Base-by-base conservation (phyloP, 306 rosid species). In the Rosa lucieae region DNA sequence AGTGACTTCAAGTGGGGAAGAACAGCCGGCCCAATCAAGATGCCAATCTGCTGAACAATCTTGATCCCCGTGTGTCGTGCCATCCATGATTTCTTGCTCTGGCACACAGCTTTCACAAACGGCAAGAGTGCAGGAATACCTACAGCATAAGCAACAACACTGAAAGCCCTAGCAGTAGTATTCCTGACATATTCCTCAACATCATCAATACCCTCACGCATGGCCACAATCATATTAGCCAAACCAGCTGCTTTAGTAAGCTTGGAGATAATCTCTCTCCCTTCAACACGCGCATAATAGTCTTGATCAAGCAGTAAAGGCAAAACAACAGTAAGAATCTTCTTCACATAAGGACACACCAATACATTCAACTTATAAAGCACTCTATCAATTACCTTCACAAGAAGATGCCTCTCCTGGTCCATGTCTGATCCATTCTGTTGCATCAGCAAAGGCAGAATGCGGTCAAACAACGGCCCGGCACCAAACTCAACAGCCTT, bases 31-130 rank as follows among this genome's bases (percentile, higher is more conserved):
- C 97, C 98, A 56, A 94, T 94, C 83, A 94, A 90, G 83, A 94
- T 92, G 69, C 97, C 98, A 85, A 94, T 94, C 92, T 94, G 98
- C 85, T 94, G 98, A 75, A 94, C 97, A 82, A 94, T 94, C 88
- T 94, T 94, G 75, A 94, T 94, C 48, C 98, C 98, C 0, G 98
- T 94, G 78, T 94, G 98, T 65, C 98, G 87, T 40, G 97, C 98
- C 77, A 90, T 97, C 97, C 97, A 94, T 5, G 97, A 94, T 82
- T 94, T 94, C 90, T 94, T 94, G 87, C 98, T 94, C 82, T 90
- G 96, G 87, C 97, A 94, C 49, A 92, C 98, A 21, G 96, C 98
- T 88, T 92, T 94, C 89, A 94, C 72, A 85, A 94, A 94, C 6
- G 97, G 97, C 84, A 94, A 83, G 18, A 92, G 90, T 1, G 98